Percentiles rank a stretch among this genome's conserved stretches.
phyloP scores from a whole-genome alignment of 2,329 filamentous ascomycete genomes.

The Aschersonia sp. region DNA sequence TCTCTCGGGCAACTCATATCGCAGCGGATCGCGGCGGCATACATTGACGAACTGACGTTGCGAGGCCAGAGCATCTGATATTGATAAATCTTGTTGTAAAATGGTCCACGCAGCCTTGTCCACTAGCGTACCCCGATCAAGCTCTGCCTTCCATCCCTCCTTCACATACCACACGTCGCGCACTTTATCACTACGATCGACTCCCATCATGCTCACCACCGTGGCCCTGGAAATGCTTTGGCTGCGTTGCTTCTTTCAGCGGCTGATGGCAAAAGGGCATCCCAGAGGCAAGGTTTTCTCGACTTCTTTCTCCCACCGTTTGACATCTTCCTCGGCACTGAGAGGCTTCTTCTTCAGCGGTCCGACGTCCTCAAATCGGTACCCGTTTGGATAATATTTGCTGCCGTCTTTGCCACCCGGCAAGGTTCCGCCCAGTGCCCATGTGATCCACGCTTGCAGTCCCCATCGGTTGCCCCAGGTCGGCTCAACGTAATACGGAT shows the following conservation, averaged over 20 bases:
- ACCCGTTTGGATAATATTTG: constrained; percentile 1
- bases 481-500: constrained; percentile 3
- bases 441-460: constrained; percentile 1
- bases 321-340: neutral
- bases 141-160: no score
- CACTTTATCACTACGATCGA: no score
- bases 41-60: no score
- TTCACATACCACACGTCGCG: neutral
- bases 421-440: constrained; percentile 1
- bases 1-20: no score
- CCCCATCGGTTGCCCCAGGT: constrained; percentile 2
- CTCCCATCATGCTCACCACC: no score
- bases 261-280: constrained; percentile 1
- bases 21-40: no score
- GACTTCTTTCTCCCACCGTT: neutral
- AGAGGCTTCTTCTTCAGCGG: neutral
- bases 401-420: neutral
- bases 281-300: constrained; percentile 1
- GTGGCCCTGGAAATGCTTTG: no score
- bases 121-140: no score
- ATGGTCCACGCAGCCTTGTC: no score
- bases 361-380: constrained; percentile 1
- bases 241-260: neutral
- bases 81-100: no score
- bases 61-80: no score